These are phyloP conservation scores for Leccinum pellstonianum DNA, from an alignment of 768 basidiomycete genomes.

Conservation along the genomic window DNA sequence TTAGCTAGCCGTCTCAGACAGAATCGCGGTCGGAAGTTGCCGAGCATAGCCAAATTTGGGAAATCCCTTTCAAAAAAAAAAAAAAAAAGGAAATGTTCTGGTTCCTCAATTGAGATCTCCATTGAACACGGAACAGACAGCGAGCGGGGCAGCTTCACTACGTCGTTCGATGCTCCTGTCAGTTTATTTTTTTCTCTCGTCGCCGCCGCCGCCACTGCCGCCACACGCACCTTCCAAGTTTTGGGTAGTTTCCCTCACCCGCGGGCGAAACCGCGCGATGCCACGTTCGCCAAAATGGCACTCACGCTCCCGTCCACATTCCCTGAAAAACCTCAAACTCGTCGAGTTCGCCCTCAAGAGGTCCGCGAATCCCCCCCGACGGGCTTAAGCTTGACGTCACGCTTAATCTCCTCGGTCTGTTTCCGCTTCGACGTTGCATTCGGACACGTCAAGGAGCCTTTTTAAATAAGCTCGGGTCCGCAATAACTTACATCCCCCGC, in stretches of 20 bases:
- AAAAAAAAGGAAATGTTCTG: neutral
- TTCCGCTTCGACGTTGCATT: neutral
- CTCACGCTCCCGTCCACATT: neutral
- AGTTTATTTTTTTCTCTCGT: neutral
- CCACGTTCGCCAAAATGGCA: neutral
- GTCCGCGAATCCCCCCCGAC: neutral
- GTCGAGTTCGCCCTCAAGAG: neutral
- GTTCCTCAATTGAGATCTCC: neutral
- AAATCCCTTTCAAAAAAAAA: neutral
- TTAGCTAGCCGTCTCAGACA: neutral
- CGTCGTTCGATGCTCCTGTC: neutral
- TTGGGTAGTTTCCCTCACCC: neutral
- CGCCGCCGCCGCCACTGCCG: conserved; percentile 10
- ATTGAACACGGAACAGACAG: neutral
- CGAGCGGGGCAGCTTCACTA: neutral
- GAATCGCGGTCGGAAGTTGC: conserved; percentile 15
- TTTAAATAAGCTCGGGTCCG: conserved; percentile 7
- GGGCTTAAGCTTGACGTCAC: neutral
- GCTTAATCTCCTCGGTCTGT: conserved; percentile 10
- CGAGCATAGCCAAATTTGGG: neutral
- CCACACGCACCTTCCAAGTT: neutral
- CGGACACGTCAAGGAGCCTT: conserved; percentile 19
- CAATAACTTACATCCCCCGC: neutral
- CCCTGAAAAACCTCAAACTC: neutral
- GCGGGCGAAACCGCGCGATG: neutral